Percentiles rank a stretch among this genome's conserved stretches.
Conservation (phyloP, 1,139 yeast species). For the Blastobotrys serpentis region DNA sequence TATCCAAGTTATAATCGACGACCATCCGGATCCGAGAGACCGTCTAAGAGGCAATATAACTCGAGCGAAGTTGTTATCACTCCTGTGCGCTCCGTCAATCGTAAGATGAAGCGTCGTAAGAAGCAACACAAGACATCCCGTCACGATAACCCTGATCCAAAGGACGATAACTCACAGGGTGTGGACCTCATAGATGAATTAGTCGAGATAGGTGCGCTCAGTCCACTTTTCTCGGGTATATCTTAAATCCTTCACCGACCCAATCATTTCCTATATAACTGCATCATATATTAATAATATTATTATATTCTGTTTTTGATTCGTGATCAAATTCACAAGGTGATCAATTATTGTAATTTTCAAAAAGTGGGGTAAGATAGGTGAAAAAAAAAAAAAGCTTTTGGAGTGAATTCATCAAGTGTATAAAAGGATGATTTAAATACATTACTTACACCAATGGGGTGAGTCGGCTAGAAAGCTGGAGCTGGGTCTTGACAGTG, state of each 20-base stretch:
- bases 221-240: constrained; percentile 37
- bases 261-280: too few species aligned
- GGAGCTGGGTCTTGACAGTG: constrained; percentile 83
- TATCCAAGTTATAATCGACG: constrained; percentile 20
- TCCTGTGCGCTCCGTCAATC: constrained; percentile 32
- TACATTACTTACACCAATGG: constrained; percentile 41
- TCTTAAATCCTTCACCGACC: too few species aligned
- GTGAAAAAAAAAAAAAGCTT: too few species aligned
- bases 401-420: too few species aligned
- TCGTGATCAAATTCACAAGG: too few species aligned
- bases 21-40: constrained; percentile 1
- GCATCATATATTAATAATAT: constrained; percentile 13
- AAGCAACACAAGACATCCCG: constrained; percentile 16
- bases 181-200: constrained; percentile 38
- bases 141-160: constrained; percentile 14
- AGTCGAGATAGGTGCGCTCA: constrained; percentile 39
- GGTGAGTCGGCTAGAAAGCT: constrained; percentile 73
- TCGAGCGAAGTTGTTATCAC: constrained; percentile 39
- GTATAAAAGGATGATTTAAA: too few species aligned
- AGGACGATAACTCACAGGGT: constrained; percentile 32
- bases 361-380: too few species aligned
- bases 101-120: constrained; percentile 26
- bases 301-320: constrained; percentile 17
- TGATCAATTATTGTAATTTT: too few species aligned
- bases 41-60: constrained; percentile 12